Percentiles rank a stretch among this genome's conserved stretches.
Conservation (phyloP, 257 asterid genomes). For the Cruciata laevipes region DNA sequence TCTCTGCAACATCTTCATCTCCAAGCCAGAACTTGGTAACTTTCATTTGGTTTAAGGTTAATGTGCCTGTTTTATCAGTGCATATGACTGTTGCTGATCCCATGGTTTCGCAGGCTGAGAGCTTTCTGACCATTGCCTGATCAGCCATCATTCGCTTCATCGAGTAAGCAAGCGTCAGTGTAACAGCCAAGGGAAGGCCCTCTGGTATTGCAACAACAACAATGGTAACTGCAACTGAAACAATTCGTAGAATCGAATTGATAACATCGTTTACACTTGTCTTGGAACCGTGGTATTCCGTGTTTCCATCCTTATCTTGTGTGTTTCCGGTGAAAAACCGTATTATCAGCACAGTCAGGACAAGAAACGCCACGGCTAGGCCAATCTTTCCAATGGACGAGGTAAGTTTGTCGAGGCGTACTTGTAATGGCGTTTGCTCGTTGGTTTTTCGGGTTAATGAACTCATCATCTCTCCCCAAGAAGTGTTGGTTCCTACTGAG, state of each 20-base stretch:
- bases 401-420: conserved; percentile 29
- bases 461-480: conserved; percentile 32
- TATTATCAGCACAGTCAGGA: conserved; percentile 29
- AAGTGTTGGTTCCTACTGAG: conserved; percentile 26
- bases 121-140: conserved; percentile 30
- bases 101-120: conserved; percentile 27
- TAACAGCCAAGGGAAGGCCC: conserved; percentile 38
- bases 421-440: conserved; percentile 35
- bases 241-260: conserved; percentile 25
- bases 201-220: conserved; percentile 45
- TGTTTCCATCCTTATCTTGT: conserved; percentile 23
- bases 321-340: conserved; percentile 33
- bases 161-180: conserved; percentile 36
- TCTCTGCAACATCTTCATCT: conserved; percentile 5
- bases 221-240: conserved; percentile 36
- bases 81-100: conserved; percentile 25
- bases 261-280: conserved; percentile 24
- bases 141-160: conserved; percentile 42
- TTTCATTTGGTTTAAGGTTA: conserved; percentile 24
- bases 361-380: conserved; percentile 31
- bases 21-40: conserved; percentile 21
- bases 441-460: conserved; percentile 20
- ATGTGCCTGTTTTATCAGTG: conserved; percentile 24
- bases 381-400: conserved; percentile 39
- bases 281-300: conserved; percentile 18